Percentiles rank a stretch among this genome's conserved stretches.
These are phyloP conservation scores for Zygosaccharomyces pseudobailii DNA, from an alignment of 1,139 yeast species.

Conservation along the genomic window DNA sequence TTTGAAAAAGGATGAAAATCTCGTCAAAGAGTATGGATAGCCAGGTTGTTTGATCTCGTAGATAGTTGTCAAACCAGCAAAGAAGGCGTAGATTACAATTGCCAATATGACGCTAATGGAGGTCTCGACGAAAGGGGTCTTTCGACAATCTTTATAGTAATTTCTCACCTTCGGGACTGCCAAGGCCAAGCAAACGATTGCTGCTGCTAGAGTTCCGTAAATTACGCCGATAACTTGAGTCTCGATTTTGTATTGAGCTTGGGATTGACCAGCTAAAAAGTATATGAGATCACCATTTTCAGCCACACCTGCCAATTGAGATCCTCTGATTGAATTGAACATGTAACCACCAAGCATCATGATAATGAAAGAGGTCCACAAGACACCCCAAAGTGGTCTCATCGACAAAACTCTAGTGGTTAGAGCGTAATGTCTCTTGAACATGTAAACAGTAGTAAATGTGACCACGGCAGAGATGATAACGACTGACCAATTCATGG, in stretches of 20 bases:
- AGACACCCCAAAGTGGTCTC: constrained; percentile 62
- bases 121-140: constrained; percentile 39
- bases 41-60: constrained; percentile 56
- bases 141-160: constrained; percentile 17
- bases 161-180: constrained; percentile 45
- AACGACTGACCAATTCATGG: constrained; percentile 51
- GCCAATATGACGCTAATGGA: constrained; percentile 42
- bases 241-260: constrained; percentile 73
- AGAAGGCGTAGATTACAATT: constrained; percentile 44
- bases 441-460: constrained; percentile 27
- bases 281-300: constrained; percentile 56
- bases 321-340: constrained; percentile 81
- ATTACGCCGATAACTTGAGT: constrained; percentile 68
- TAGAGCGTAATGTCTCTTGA: constrained; percentile 32
- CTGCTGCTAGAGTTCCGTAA: constrained; percentile 53
- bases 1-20: constrained; percentile 25
- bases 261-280: constrained; percentile 60
- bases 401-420: constrained; percentile 36
- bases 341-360: constrained; percentile 85
- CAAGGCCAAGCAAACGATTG: constrained; percentile 46
- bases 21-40: constrained; percentile 50
- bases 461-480: constrained; percentile 42
- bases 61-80: constrained; percentile 50
- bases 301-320: constrained; percentile 61
- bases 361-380: constrained; percentile 53